phyloP scores from a whole-genome alignment of 495 filamentous ascomycete genomes.

The Hypoxylon perforatum region DNA sequence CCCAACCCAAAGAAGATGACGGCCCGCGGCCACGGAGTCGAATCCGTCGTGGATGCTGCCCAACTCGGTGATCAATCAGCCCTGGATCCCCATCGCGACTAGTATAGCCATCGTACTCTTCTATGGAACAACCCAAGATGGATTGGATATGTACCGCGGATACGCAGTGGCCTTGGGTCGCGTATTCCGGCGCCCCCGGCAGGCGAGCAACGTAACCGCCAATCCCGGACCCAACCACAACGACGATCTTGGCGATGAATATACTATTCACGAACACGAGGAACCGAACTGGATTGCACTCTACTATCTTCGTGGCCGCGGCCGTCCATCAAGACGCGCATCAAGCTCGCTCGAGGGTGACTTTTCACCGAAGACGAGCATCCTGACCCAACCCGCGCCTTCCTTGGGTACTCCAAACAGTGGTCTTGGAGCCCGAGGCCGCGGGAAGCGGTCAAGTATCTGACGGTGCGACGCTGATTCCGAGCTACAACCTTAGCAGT shows the following conservation, averaged over 20 bases:
- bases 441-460: no score
- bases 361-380: constrained; percentile 48
- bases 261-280: no score
- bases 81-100: constrained; percentile 73
- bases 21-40: no score
- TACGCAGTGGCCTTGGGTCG: constrained; percentile 65
- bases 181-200: no score
- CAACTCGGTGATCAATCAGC: constrained; percentile 65
- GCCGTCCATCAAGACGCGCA: no score
- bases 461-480: no score
- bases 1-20: no score
- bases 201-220: background rate
- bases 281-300: constrained; percentile 20
- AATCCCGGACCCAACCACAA: no score
- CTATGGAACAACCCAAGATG: constrained; percentile 87
- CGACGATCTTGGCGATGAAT: no score
- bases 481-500: no score
- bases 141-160: constrained; percentile 74
- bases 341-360: constrained; percentile 51
- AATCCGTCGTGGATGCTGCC: constrained; percentile 63
- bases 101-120: constrained; percentile 75
- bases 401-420: constrained; percentile 43
- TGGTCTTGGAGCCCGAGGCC: no score
- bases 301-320: no score
- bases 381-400: constrained; percentile 44